Evolutionary conservation across 2,329 filamentous ascomycete species (phyloP).

Genomic region (Phialophora chinensis): DNA sequence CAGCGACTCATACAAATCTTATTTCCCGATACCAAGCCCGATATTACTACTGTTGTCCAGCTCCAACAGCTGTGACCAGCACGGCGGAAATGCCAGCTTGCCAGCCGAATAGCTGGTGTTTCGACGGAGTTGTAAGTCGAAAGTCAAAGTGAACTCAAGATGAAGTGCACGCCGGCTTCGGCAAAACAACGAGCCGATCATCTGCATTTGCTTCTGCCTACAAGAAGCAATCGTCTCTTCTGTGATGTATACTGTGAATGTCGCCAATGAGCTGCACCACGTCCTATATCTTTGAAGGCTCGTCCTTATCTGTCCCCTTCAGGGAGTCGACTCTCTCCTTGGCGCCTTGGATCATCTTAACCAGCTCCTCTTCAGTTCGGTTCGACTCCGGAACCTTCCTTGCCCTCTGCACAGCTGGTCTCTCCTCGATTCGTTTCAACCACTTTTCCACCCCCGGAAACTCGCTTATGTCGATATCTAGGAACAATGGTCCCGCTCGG

Average conservation of each 20-base stretch:
- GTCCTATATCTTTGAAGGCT: slow-evolving; percentile 6
- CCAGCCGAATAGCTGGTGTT: neutral
- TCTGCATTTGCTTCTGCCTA: neutral
- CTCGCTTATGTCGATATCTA: slow-evolving; percentile 44
- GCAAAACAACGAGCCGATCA: neutral
- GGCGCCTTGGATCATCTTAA: slow-evolving; percentile 22
- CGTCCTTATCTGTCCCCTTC: slow-evolving; percentile 33
- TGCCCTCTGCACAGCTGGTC: slow-evolving; percentile 42
- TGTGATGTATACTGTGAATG: neutral
- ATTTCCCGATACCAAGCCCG: neutral
- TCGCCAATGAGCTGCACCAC: neutral
- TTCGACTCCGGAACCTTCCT: slow-evolving; percentile 20
- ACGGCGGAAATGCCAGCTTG: neutral
- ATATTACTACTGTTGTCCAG: neutral
- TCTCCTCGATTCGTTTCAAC: slow-evolving; percentile 41
- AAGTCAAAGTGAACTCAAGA: neutral
- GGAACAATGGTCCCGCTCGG: slow-evolving; percentile 30
- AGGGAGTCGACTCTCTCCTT: slow-evolving; percentile 27
- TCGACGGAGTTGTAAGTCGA: neutral
- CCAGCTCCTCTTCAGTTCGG: slow-evolving; percentile 19
- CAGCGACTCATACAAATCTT: neutral
- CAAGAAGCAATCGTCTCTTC: neutral
- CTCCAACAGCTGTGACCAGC: neutral
- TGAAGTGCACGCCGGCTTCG: neutral
- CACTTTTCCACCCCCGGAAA: slow-evolving; percentile 45